Conservation (phyloP, 805 yeast genomes). For the Metschnikowia orientalis region DNA sequence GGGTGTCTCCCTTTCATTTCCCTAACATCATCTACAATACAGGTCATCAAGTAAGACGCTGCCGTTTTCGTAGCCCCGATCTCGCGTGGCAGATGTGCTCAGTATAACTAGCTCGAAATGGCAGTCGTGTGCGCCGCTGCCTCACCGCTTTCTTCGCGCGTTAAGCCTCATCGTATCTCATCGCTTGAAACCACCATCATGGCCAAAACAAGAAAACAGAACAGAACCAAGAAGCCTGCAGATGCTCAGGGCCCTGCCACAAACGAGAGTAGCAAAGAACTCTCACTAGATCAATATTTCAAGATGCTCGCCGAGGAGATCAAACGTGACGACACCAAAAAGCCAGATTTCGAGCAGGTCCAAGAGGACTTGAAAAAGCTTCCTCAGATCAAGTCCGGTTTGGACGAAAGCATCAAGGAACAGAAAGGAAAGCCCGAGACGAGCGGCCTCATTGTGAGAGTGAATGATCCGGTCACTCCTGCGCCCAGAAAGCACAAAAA, state of each 20-base stretch:
- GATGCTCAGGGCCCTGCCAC: too few species aligned
- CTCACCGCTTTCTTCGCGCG: not conserved
- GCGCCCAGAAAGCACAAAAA: constrained; percentile 9
- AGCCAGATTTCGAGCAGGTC: constrained; percentile 27
- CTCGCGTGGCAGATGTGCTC: too few species aligned
- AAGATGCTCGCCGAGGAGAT: constrained; percentile 27
- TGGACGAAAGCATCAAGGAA: constrained; percentile 20
- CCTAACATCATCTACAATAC: too few species aligned
- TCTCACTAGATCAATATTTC: constrained; percentile 31
- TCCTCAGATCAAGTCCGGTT: constrained; percentile 38
- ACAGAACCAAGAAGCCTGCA: constrained; percentile 22
- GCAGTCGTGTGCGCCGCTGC: too few species aligned
- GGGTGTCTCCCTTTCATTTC: too few species aligned
- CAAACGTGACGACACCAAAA: constrained; percentile 7
- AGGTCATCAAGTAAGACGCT: too few species aligned
- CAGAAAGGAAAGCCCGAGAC: constrained; percentile 9
- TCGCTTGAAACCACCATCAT: not conserved
- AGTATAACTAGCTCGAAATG: too few species aligned
- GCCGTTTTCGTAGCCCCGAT: too few species aligned
- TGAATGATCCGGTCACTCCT: constrained; percentile 29
- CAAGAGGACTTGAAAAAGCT: constrained; percentile 31
- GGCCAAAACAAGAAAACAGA: constrained; percentile 5
- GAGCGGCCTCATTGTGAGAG: constrained; percentile 23
- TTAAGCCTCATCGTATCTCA: constrained; percentile 1
- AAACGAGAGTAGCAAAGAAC: too few species aligned